Percentiles rank a stretch among this genome's conserved stretches.
Evolutionary conservation across 768 basidiomycete genomes (phyloP).

Genomic region (Amylocystis lapponica): DNA sequence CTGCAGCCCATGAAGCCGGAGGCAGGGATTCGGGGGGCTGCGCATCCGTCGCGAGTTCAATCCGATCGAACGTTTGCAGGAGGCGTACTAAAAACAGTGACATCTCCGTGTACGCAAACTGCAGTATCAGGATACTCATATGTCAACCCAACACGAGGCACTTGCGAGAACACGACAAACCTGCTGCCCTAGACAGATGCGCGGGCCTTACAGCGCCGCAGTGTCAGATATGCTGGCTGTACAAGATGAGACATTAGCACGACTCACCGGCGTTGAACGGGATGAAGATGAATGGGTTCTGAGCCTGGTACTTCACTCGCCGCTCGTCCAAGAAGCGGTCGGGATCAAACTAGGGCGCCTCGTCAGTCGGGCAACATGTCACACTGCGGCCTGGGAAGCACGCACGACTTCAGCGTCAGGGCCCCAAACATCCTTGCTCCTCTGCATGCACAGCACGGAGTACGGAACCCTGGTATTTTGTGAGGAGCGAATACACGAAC

Average conservation of each 20-base stretch:
- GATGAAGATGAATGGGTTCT: slow-evolving; percentile 47
- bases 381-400: background rate
- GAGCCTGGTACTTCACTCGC: slow-evolving; percentile 44
- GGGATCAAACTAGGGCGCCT: slow-evolving; percentile 45
- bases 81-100: slow-evolving; percentile 49
- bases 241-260: no score
- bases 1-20: slow-evolving; percentile 28
- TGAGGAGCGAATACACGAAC: no score
- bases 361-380: slow-evolving; percentile 8
- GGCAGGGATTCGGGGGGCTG: slow-evolving; percentile 25
- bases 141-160: background rate
- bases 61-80: slow-evolving; percentile 39
- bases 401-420: slow-evolving; percentile 33
- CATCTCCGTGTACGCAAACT: slow-evolving; percentile 52
- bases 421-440: slow-evolving; percentile 49
- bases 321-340: slow-evolving; percentile 62
- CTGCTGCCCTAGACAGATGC: slow-evolving; percentile 55
- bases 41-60: slow-evolving; percentile 34
- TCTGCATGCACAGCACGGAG: slow-evolving; percentile 25
- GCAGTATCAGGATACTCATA: background rate
- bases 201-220: slow-evolving; percentile 30
- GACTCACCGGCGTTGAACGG: slow-evolving; percentile 13
- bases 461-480: slow-evolving; percentile 17
- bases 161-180: slow-evolving; percentile 8
- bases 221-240: background rate